Base-by-base conservation (phyloP, 257 asterid genomes). In the Ehretia macrophylla region DNA sequence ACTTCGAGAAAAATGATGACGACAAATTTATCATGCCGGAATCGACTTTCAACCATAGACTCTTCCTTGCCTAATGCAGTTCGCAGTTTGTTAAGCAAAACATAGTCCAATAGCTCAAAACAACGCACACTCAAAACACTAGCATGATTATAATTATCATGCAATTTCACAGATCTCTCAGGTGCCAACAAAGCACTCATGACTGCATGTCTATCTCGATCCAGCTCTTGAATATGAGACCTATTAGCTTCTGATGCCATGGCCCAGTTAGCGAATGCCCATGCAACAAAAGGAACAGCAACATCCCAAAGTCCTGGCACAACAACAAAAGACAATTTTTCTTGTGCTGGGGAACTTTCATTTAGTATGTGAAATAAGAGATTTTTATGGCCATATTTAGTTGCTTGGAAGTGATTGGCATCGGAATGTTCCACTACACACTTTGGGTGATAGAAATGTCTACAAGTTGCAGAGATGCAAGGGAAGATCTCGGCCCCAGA, bases 221-320 rank as follows among this genome's bases (percentile, higher is more conserved):
- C 99, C 74, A 93, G 81, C 66, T 93, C 99, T 73, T 81, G 96
- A 69, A 93, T 93, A 75, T 85, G 97, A 61, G 79, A 72, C 59
- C 99, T 82, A 77, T 93, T 93, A 56, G 67, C 74, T 77, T 85
- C 95, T 48, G 99, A 89, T 68, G 95, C 95, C 94, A 82, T 86
- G 56, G 99, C 99, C 99, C 99, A 93, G 69, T 85, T 93, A 35
- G 96, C 97, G 62, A 93, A 83, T 42, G 99, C 99, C 99, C 99
- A 93, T 32, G 99, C 93, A 75, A 97, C 97, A 73, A 93, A 93
- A 9, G 97, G 99, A 58, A 93, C 95, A 5, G 97, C 97, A 22
- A 93, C 95, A 83, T 93, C 99, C 99, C 99, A 93, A 59, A 93
- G 96, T 52, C 99, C 99, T 67, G 99, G 96, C 62, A 93, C 83